Base-by-base conservation (phyloP, 2,329 filamentous ascomycete genomes). In the Fusarium guadeloupense region DNA sequence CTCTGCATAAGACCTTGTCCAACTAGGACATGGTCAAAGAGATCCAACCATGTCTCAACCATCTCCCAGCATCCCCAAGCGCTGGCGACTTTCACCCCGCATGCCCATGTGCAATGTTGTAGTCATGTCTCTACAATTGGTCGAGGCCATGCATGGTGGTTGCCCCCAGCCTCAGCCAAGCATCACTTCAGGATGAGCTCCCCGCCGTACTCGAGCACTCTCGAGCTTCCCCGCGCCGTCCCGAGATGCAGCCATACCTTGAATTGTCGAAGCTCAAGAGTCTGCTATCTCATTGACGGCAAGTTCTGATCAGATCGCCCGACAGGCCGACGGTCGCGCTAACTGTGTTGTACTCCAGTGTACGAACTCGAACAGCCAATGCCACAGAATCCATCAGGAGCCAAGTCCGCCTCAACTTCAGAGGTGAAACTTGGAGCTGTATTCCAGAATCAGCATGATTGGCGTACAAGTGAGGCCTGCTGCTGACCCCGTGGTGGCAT, bases 61-160 rank as follows among this genome's bases (percentile, higher is more conserved):
- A 48, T 33, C 17, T 58, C 37, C 23, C 41, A 51, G 47, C 41
- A 48, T 65, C 64, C 63, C 61, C 52, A 50, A 55, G 53, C 54
- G 53, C 49, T 48, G 43, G 56, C 47, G 34, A 41, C 47, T 42
- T 47, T 59, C 62, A 67, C 66, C 66, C 67, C 66, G 66, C 68
- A 68, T 53, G 43, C 26, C 34, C 43, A 56, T 57, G 44, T 54
- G 31, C 26, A 25, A 37, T 54, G 59, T 54, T 45, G 51, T 35
- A 61, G 30, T 34, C 4, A 38, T 38, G 28, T 26, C 26, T 33
- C 35, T 47, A 25, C 42, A 40, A 70, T 69, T 69, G 68, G 68
- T 39, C 42, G 28, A 41, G 17, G 9, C 37, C 17, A 20, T 45
- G 35, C 47, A 54, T 34, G 34, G 50, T 56, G 62, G 53, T 53